phyloP scores from a whole-genome alignment of 2,329 filamentous ascomycete genomes.

The Pseudogymnoascus sp. region DNA sequence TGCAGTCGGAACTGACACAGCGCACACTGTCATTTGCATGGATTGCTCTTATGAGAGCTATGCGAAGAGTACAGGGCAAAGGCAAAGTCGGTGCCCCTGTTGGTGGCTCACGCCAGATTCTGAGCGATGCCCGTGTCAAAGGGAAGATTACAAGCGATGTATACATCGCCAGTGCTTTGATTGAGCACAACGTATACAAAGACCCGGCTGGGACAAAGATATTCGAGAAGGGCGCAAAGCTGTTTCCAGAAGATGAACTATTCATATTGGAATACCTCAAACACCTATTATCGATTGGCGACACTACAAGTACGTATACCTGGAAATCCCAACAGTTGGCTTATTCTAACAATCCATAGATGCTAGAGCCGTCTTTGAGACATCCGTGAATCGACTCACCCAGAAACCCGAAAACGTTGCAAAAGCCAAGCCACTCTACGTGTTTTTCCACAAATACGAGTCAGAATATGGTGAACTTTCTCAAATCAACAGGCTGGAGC shows the following conservation, averaged over 20 bases:
- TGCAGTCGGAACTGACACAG: constrained; percentile 69
- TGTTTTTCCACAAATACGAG: constrained; percentile 93
- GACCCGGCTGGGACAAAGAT: constrained; percentile 90
- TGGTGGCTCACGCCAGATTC: constrained; percentile 73
- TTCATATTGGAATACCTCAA: constrained; percentile 96
- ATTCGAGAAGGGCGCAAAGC: constrained; percentile 84
- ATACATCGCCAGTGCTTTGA: constrained; percentile 84
- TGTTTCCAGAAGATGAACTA: constrained; percentile 88
- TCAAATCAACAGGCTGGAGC: constrained; percentile 85
- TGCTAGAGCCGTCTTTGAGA: constrained; percentile 92
- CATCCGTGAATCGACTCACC: constrained; percentile 74
- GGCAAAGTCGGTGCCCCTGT: constrained; percentile 40
- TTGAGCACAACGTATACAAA: constrained; percentile 95
- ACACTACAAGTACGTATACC: constrained; percentile 72
- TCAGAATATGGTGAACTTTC: constrained; percentile 87
- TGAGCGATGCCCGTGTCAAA: constrained; percentile 77
- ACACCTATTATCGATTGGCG: constrained; percentile 84
- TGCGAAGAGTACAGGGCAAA: constrained; percentile 89
- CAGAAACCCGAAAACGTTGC: constrained; percentile 65
- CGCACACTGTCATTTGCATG: constrained; percentile 86
- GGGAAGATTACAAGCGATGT: constrained; percentile 90
- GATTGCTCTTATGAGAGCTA: constrained; percentile 90
- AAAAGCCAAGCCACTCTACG: constrained; percentile 78
- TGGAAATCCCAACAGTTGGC: background rate
- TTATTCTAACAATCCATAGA: constrained; percentile 45